Evolutionary conservation across 257 asterid species (phyloP).

Genomic region (Voacanga thouarsii): DNA sequence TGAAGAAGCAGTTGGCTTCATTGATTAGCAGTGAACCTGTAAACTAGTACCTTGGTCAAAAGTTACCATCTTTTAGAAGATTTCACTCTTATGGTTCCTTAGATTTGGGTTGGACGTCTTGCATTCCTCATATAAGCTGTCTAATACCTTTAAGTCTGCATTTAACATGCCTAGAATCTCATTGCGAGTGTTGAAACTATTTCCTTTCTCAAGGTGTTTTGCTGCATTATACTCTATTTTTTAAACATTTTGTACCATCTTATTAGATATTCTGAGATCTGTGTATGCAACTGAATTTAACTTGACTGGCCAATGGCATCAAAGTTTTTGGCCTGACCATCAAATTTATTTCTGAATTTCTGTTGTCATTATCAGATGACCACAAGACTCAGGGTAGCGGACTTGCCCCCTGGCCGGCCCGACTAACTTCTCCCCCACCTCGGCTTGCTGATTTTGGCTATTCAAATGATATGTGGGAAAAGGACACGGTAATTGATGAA

Average conservation of each 20-base stretch:
- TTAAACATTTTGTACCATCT: neutral
- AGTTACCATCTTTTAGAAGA: neutral
- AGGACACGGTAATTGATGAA: slow-evolving; percentile 61
- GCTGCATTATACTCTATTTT: neutral
- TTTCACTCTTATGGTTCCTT: neutral
- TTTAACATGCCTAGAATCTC: neutral
- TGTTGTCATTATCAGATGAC: slow-evolving; percentile 58
- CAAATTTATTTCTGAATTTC: slow-evolving; percentile 3
- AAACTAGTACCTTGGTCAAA: neutral
- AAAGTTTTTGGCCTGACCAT: neutral
- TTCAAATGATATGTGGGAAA: slow-evolving; percentile 78
- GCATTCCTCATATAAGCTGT: neutral
- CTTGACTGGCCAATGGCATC: neutral
- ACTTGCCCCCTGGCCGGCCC: slow-evolving; percentile 95
- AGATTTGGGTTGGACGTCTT: neutral
- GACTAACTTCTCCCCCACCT: slow-evolving; percentile 84
- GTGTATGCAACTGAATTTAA: neutral
- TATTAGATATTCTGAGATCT: neutral
- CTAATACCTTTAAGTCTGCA: neutral
- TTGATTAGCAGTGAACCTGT: neutral
- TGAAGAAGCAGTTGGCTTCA: neutral
- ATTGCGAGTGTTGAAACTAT: neutral
- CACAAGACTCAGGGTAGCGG: slow-evolving; percentile 80
- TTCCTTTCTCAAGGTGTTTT: neutral
- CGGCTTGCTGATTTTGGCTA: slow-evolving; percentile 97